Evolutionary conservation across 2,329 filamentous ascomycete species (phyloP).

Genomic region (Intubia oerlemansii): DNA sequence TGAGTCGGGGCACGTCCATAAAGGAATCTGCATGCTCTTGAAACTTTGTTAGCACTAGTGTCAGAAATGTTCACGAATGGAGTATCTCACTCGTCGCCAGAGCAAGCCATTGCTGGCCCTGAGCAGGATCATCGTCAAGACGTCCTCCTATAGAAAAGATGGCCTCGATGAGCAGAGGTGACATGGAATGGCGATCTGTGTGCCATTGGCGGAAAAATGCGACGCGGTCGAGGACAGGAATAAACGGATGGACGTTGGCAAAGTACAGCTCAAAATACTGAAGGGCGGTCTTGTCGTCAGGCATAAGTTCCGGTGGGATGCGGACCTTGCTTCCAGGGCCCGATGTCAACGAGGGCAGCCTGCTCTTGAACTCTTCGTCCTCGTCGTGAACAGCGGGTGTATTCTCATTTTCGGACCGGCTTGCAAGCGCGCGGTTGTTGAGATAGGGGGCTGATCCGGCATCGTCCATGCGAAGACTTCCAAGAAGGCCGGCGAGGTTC

Average conservation of each 20-base stretch:
- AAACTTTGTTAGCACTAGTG: too few species aligned
- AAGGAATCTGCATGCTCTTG: slow-evolving; percentile 61
- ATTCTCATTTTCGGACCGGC: slow-evolving; percentile 21
- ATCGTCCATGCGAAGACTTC: slow-evolving; percentile 71
- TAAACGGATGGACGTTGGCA: slow-evolving; percentile 73
- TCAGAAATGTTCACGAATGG: too few species aligned
- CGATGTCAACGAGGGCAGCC: slow-evolving; percentile 44
- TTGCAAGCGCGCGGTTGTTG: slow-evolving; percentile 27
- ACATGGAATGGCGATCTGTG: slow-evolving; percentile 61
- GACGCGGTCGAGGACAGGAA: slow-evolving; percentile 67
- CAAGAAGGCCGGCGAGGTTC: slow-evolving; percentile 57
- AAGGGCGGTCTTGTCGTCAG: slow-evolving; percentile 58
- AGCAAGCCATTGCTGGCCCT: slow-evolving; percentile 83
- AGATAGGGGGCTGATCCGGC: slow-evolving; percentile 78
- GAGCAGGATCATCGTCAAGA: slow-evolving; percentile 60
- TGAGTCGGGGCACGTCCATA: slow-evolving; percentile 75
- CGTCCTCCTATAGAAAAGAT: slow-evolving; percentile 79
- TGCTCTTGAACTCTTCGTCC: slow-evolving; percentile 49
- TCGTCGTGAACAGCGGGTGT: slow-evolving; percentile 46
- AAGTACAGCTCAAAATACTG: slow-evolving; percentile 87
- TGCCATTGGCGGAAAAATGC: slow-evolving; percentile 84
- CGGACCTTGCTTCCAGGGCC: slow-evolving; percentile 58
- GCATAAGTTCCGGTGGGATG: slow-evolving; percentile 87
- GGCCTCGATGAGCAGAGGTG: slow-evolving; percentile 71
- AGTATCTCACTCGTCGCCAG: slow-evolving; percentile 66